Base-by-base conservation (phyloP, 2,329 filamentous ascomycete species). In the Aspergillus costaricaensis region DNA sequence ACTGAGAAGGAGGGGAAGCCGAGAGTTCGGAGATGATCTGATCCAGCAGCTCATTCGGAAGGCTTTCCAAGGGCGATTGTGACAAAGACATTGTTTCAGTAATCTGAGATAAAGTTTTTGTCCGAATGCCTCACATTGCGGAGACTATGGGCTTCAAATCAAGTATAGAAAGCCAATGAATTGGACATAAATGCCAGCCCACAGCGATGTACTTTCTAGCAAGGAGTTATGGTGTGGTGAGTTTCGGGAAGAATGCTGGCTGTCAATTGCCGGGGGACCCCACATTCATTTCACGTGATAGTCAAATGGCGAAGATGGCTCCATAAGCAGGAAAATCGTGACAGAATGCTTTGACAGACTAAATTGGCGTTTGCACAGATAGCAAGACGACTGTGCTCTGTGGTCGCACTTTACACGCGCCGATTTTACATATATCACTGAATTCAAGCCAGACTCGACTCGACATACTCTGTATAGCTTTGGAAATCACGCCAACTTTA, bases 11-110 rank as follows among this genome's bases (percentile, higher is more conserved):
- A 9, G 84, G 79, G 2, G 78, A 70, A 0, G 68, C 67, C 65
- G 84, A 81, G 50, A 90, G 77, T 67, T 81, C 82, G n/a, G 73
- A 75, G 66, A 90, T 79, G 64, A 90, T 82, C 3, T 84, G 78
- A 55, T 82, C 72, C 21, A 88, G 74, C 49, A 90, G 75, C 75
- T 91, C 88, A 63, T 84, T 85, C 2, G 87, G 88, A 19, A 90
- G 79, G 72, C 21, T 61, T 65, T 53, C 75, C 65, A 58, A 77
- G 59, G 44, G 69, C 66, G 66, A 70, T 41, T 38, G 51, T 55
- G 23, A 58, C 52, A 49, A 49, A 54, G 66, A 57, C 64, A 67
- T 66, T 49, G 57, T 67, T 21, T 55, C 39, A 55, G 55, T 27
- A 7, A 21, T 12, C 36, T 12, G 21, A 7, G 19, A 53, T 21